Conservation (phyloP, 208 protist species). For the Acanthamoeba divionensis region DNA sequence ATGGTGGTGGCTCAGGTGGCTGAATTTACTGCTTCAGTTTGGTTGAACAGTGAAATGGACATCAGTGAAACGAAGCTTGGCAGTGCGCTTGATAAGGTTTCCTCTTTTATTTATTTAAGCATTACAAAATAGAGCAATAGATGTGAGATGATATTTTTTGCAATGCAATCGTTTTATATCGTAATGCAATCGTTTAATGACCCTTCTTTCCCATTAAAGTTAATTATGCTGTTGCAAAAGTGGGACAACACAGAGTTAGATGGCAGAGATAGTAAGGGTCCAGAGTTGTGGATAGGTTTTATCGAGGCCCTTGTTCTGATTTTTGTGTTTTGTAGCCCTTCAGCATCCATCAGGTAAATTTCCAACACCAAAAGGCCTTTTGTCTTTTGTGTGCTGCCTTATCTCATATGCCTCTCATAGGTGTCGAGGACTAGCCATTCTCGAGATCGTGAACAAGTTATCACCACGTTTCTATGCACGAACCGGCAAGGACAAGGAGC, state of each 20-base stretch:
- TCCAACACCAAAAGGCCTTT: neutral
- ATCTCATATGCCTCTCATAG: neutral
- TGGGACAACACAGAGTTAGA: conserved; percentile 35
- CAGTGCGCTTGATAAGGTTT: conserved; percentile 1
- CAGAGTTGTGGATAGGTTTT: conserved; percentile 49
- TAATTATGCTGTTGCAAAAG: neutral
- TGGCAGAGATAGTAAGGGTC: neutral
- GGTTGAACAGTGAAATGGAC: conserved; percentile 35
- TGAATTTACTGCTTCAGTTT: conserved; percentile 20
- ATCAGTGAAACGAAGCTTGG: conserved; percentile 39
- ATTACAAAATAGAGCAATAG: neutral
- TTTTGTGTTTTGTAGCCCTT: neutral
- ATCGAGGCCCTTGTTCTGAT: conserved; percentile 22
- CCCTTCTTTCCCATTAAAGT: neutral
- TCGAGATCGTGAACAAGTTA: neutral
- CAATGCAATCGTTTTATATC: no score
- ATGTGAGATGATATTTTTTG: no score
- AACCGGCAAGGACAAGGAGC: conserved; percentile 44
- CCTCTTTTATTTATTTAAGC: neutral
- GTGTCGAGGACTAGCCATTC: conserved; percentile 7
- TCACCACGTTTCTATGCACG: conserved; percentile 16
- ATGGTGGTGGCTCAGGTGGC: conserved; percentile 19
- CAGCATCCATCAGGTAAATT: conserved; percentile 10
- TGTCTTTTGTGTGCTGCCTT: neutral
- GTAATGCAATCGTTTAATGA: no score